phyloP scores from a whole-genome alignment of 2,329 filamentous ascomycete genomes.

The Pseudogymnoascus sp. region DNA sequence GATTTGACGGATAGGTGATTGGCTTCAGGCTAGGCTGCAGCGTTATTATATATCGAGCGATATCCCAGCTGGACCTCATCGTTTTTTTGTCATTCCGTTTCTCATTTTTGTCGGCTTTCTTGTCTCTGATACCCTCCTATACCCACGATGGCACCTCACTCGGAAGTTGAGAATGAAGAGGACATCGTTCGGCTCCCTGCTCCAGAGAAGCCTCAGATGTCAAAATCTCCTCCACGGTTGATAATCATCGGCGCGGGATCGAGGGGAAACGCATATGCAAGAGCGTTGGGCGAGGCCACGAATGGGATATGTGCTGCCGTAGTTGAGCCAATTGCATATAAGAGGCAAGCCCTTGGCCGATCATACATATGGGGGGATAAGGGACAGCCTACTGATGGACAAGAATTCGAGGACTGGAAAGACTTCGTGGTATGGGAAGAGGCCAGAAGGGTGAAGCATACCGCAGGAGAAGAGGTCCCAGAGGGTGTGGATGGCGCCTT shows the following conservation, averaged over 20 bases:
- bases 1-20: neutral
- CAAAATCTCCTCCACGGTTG: slow-evolving; percentile 51
- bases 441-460: slow-evolving; percentile 45
- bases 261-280: slow-evolving; percentile 66
- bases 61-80: neutral
- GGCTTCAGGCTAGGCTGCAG: neutral
- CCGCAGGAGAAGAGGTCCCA: slow-evolving; percentile 37
- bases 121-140: neutral
- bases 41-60: neutral
- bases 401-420: slow-evolving; percentile 66
- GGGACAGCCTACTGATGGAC: slow-evolving; percentile 43
- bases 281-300: slow-evolving; percentile 54
- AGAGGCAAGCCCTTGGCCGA: slow-evolving; percentile 61
- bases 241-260: slow-evolving; percentile 78
- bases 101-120: neutral
- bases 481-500: slow-evolving; percentile 48
- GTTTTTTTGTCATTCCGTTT: neutral
- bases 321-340: slow-evolving; percentile 72
- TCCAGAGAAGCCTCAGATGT: slow-evolving; percentile 22
- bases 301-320: slow-evolving; percentile 66
- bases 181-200: slow-evolving; percentile 19
- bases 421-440: slow-evolving; percentile 69
- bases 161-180: slow-evolving; percentile 4
- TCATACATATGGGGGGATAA: slow-evolving; percentile 62
- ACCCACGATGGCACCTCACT: slow-evolving; percentile 12